phyloP scores from a whole-genome alignment of 768 basidiomycete genomes.

The Lactifluus echinatus region DNA sequence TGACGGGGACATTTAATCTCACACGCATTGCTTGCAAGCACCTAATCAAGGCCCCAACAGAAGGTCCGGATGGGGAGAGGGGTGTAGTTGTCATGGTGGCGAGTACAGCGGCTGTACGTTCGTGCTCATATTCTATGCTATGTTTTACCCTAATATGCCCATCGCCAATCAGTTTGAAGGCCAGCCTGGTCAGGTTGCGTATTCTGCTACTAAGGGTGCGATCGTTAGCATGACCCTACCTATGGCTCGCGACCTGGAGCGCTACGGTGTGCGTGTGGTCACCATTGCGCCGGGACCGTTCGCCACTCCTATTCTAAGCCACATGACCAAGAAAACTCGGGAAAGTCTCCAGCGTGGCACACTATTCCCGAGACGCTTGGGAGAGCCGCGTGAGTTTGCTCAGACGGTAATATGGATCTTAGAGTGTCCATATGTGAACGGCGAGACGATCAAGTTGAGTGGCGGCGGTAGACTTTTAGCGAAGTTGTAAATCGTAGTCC shows the following conservation, averaged over 20 bases:
- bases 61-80: conserved; percentile 43
- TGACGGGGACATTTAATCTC: conserved; percentile 52
- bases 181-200: conserved; percentile 49
- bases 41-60: conserved; percentile 37
- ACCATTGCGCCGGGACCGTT: conserved; percentile 51
- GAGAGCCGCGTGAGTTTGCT: conserved; percentile 26
- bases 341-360: conserved; percentile 19
- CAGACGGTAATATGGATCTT: conserved; percentile 26
- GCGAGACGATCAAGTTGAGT: conserved; percentile 25
- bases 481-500: conserved; percentile 15
- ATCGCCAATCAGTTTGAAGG: conserved; percentile 38
- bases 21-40: conserved; percentile 45
- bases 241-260: conserved; percentile 49
- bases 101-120: conserved; percentile 39
- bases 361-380: conserved; percentile 32
- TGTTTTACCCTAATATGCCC: neutral
- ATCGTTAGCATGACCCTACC: conserved; percentile 50
- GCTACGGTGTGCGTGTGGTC: conserved; percentile 45
- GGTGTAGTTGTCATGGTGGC: conserved; percentile 52
- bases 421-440: conserved; percentile 30
- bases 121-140: neutral
- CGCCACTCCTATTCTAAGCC: conserved; percentile 31
- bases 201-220: conserved; percentile 49
- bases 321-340: conserved; percentile 24
- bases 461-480: conserved; percentile 22